Evolutionary conservation across 2,329 filamentous ascomycete genomes (phyloP), one percentile per base, ranked within the genome.

Genomic region (Pseudonectria foliicola): DNA sequence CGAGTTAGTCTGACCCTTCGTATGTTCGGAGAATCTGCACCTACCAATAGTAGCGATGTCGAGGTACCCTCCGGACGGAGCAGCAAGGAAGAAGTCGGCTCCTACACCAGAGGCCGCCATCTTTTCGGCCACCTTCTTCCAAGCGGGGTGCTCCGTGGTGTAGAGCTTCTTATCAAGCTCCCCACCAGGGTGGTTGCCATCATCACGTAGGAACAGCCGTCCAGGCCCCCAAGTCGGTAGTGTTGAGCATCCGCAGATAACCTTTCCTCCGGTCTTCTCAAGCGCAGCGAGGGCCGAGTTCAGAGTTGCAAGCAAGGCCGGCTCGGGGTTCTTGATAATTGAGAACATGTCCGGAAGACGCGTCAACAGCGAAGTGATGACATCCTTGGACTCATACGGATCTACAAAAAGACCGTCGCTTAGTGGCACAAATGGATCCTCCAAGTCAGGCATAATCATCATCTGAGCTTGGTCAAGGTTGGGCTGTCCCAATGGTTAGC

Each of bases 401-500:
- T 98, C 90, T 12, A 96, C 90, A 58, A 96, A 96, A 8, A 98
- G 71, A 12, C 90, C 89, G 38, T 94, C 85, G 44, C 85, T 87
- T 13, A 98, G 70, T 3, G 92, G 89, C 12, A 96, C 80, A 57
- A 98, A 98, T 0, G 92, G 92, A 48, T 98, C 92, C 52, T 96
- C 89, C 31, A 98, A 75, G 56, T 98, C 92, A 4, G 92, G 85
- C 86, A 98, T 95, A 33, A 98, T 89, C 70, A 98, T 78, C 87
- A 98, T 95, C 56, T 98, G 92, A 8, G 92, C 87, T 62, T 88
- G 80, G 36, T 92, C 82, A 27, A 95, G 68, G 27, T 73, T 73
- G 25, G 87, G 63, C 80, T 86, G 39, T 32, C 6, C 13, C n/a
- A n/a, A 8, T n/a, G 13, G 31, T 58, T 38, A 46, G 49, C 29